Evolutionary conservation across 495 filamentous ascomycete species (phyloP), one percentile per base, ranked within the genome.

Genomic region (Annulohypoxylon bovei): DNA sequence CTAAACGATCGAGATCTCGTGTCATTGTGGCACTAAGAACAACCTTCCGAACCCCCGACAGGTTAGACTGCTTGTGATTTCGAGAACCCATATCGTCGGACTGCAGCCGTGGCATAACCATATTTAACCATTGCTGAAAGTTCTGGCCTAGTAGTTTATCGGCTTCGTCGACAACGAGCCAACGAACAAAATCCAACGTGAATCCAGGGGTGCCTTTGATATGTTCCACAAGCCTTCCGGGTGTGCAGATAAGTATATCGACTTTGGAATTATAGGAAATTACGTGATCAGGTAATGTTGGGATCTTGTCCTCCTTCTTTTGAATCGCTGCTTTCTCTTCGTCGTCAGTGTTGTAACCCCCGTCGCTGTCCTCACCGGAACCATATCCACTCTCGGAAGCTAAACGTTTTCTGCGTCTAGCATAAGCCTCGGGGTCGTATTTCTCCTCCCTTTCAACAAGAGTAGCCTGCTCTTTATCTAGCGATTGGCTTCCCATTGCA

Each of bases 1-100:
- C 90, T 47, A 99, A 77, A 65, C 93, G 92, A 16, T 91, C 90
- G 35, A 97, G 82, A 76, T 98, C 95, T 30, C 87, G 85, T 1
- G 93, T 97, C 92, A 99, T 97, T 0, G 96, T 98, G 6, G 95
- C 95, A 75, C 93, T 97, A 9, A 98, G 83, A 35, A 97, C 82
- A 22, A 97, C 83, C 77, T 97, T 97, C 44, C 87, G 80, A 44
- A 87, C 82, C 9, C 87, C 79, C 0, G 82, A 78, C 27, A 80
- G 70, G 67, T 82, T 81, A 12, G 77, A 82, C 8, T 82, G 83
- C 46, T 84, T 86, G n/a, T 86, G 81, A 52, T 84, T 84, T 6
- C 84, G 81, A 2, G 76, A 63, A 7, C 70, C 68, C 1, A 63
- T 77, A 27, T 80, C 77, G 57, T 83, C 81, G 4, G 76, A 75